Conservation (phyloP, 73 alveolate genomes). For the Paramecium sexaurelia region DNA sequence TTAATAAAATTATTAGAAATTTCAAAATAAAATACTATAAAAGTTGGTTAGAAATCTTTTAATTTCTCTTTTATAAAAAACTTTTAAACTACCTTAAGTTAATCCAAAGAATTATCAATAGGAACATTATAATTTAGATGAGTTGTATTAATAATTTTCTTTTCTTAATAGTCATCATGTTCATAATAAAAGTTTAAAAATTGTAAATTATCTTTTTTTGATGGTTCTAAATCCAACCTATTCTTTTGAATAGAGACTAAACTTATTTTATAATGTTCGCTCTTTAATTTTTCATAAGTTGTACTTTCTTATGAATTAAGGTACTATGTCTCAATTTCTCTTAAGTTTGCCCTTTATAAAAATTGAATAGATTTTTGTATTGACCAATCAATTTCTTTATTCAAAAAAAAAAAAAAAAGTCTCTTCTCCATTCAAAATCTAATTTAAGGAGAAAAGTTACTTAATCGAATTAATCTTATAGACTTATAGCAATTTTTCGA, state of each 20-base stretch:
- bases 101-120: background rate
- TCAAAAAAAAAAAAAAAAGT: background rate
- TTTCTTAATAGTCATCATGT: background rate
- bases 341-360: background rate
- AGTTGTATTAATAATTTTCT: background rate
- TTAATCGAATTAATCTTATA: background rate
- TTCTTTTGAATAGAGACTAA: background rate
- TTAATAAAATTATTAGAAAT: background rate
- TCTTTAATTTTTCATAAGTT: background rate
- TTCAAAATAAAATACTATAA: background rate
- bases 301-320: background rate
- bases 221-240: background rate
- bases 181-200: background rate
- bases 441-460: too few species aligned
- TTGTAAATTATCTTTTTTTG: background rate
- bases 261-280: background rate
- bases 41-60: background rate
- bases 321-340: background rate
- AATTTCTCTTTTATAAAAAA: background rate
- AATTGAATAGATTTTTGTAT: background rate
- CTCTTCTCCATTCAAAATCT: background rate
- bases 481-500: background rate
- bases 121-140: background rate
- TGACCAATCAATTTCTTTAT: background rate
- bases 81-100: background rate